Evolutionary conservation across 1,284 basidiomycete species (phyloP).

Genomic region (Volvariella volvacea): DNA sequence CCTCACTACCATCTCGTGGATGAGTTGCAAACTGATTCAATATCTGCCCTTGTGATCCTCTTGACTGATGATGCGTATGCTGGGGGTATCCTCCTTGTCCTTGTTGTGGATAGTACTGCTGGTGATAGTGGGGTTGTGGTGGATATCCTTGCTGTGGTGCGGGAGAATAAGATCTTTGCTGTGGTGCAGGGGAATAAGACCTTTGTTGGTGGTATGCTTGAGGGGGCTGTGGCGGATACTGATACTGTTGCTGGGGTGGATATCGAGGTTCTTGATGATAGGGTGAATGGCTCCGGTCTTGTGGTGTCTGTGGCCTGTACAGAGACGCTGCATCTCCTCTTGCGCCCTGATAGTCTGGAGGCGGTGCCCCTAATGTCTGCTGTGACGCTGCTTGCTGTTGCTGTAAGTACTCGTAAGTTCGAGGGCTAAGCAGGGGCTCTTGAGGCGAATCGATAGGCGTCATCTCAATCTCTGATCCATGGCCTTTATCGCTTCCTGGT

Average conservation of each 20-base stretch:
- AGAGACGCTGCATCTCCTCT: conserved; percentile 34
- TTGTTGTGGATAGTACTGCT: conserved; percentile 10
- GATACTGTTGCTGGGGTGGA: conserved; percentile 13
- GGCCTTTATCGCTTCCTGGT: conserved; percentile 17
- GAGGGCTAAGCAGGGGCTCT: conserved; percentile 47
- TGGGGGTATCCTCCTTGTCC: too few species aligned
- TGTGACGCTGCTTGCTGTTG: conserved; percentile 26
- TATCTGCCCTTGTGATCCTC: conserved; percentile 8
- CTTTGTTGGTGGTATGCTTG: conserved; percentile 1
- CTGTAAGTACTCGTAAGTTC: conserved; percentile 18
- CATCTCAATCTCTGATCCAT: conserved; percentile 46
- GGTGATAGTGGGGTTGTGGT: conserved; percentile 6
- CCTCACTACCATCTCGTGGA: conserved; percentile 18
- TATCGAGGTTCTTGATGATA: conserved; percentile 14
- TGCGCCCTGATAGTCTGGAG: conserved; percentile 16
- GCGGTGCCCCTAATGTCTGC: conserved; percentile 25
- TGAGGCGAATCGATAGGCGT: conserved; percentile 42
- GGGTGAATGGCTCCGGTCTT: conserved; percentile 27
- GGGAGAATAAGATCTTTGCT: background rate
- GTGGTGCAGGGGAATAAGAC: conserved; percentile 1
- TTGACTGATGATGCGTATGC: conserved; percentile 12
- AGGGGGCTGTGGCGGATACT: background rate
- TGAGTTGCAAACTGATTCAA: conserved; percentile 14
- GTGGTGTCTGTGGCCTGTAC: conserved; percentile 35
- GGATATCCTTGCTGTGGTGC: conserved; percentile 1